Evolutionary conservation across 345 rosid genomes (phyloP).

Genomic region (Limnanthes douglasii): DNA sequence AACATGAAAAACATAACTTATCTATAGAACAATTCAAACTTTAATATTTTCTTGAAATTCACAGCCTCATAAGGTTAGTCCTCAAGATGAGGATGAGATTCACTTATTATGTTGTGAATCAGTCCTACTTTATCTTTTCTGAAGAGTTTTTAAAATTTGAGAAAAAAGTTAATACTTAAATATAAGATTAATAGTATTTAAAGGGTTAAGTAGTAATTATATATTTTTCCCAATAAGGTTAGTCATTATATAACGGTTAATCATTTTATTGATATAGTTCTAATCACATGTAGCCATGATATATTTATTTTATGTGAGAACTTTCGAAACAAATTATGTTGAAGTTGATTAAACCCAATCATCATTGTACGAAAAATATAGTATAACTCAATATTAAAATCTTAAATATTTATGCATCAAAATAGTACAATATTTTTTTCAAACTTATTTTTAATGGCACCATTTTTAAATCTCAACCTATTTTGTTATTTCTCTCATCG

Average conservation of each 20-base stretch:
- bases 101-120: slow-evolving; percentile 31
- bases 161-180: background rate
- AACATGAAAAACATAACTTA: slow-evolving; percentile 16
- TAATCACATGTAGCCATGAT: slow-evolving; percentile 92
- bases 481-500: too few species aligned
- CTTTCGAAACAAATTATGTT: too few species aligned
- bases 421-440: too few species aligned
- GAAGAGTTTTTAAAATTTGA: slow-evolving; percentile 36
- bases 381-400: too few species aligned
- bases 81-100: slow-evolving; percentile 22
- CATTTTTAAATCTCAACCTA: too few species aligned
- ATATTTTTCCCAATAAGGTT: slow-evolving; percentile 49
- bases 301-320: slow-evolving; percentile 50
- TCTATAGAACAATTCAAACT: slow-evolving; percentile 66
- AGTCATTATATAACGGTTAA: slow-evolving; percentile 37
- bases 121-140: slow-evolving; percentile 40
- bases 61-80: slow-evolving; percentile 23
- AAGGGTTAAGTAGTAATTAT: slow-evolving; percentile 31
- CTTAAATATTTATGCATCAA: too few species aligned
- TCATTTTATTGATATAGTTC: slow-evolving; percentile 50
- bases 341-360: too few species aligned
- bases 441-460: too few species aligned
- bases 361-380: too few species aligned
- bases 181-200: background rate
- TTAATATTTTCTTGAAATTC: slow-evolving; percentile 64